Conservation (phyloP, 768 basidiomycete genomes). For the Suillus variegatus region DNA sequence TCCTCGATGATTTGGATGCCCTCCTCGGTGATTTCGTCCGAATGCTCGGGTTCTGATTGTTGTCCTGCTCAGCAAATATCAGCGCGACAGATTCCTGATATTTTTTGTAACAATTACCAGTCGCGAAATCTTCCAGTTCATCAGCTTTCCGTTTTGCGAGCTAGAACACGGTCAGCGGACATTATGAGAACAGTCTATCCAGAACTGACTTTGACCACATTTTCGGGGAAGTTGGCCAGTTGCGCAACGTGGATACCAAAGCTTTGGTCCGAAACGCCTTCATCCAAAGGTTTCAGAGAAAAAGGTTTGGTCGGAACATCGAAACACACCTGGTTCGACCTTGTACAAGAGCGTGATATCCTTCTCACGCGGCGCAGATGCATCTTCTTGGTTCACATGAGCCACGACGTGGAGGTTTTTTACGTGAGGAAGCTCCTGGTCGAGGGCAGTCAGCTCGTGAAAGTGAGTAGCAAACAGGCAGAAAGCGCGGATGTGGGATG, state of each 20-base stretch:
- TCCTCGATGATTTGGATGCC: conserved; percentile 82
- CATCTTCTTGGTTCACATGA: conserved; percentile 64
- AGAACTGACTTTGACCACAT: conserved; percentile 74
- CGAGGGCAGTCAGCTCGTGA: conserved; percentile 92
- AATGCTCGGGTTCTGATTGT: conserved; percentile 44
- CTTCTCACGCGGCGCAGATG: conserved; percentile 44
- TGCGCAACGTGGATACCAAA: conserved; percentile 98
- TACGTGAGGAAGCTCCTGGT: conserved; percentile 83
- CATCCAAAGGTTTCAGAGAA: conserved; percentile 1
- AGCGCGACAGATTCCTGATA: conserved; percentile 1
- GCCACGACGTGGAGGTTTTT: conserved; percentile 97
- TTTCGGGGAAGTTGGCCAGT: conserved; percentile 96
- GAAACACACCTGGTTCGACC: conserved; percentile 68
- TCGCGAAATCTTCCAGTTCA: conserved; percentile 84
- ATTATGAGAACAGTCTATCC: not conserved
- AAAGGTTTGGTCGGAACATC: not conserved
- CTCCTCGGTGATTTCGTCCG: conserved; percentile 66
- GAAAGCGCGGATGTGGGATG: conserved; percentile 88
- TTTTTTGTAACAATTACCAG: conserved; percentile 33
- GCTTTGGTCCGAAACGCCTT: conserved; percentile 93
- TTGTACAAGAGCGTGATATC: conserved; percentile 85
- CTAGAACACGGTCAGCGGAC: conserved; percentile 37
- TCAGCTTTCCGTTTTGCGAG: conserved; percentile 92
- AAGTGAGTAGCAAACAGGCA: conserved; percentile 98
- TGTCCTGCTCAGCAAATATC: conserved; percentile 18